Evolutionary conservation across 1,139 yeast species (phyloP), one percentile per base, ranked within the genome.

Genomic region (Zygotorulaspora mrakii): DNA sequence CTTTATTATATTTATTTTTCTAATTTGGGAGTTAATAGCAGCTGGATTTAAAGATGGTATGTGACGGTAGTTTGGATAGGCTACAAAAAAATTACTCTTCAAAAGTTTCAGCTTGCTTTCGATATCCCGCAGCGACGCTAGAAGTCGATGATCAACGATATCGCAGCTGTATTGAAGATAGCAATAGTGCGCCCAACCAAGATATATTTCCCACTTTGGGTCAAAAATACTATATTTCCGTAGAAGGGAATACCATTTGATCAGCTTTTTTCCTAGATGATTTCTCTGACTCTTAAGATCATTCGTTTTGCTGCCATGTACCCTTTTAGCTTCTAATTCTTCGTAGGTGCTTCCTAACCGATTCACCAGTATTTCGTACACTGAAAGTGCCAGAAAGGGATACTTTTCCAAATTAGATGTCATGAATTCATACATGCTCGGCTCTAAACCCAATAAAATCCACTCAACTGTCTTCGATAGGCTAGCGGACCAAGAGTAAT

Each of bases 351-450:
- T 35, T 32, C 61, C 64, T 49, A 61, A 33, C 37, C 45, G 35
- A 53, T 85, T 85, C 0, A 79, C 69, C 20, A 82, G 57, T 0
- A 81, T 50, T 51, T 85, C 95, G 48, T 69, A 71, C 0, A 82
- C 55, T 0, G 76, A 65, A 13, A 66, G 45, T 2, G 58, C 58
- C 2, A 60, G 28, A 29, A 42, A 48, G 23, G 52, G 36, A 26
- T 53, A 40, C 10, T 40, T 36, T 1, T 32, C 17, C 6, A 33
- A 7, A 24, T 49, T 42, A 1, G 43, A 39, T 11, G 35, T 17
- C n/a, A 55, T 20, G 39, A 48, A 47, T 8, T 46, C 43, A 39
- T 42, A 52, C 8, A 58, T 26, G 25, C 52, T 50, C 11, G 44
- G 37, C 42, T 68, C 73, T 9, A 62, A 52, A 3, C 69, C 60